Evolutionary conservation across 768 basidiomycete species (phyloP).

Genomic region (Mycena alexandri): DNA sequence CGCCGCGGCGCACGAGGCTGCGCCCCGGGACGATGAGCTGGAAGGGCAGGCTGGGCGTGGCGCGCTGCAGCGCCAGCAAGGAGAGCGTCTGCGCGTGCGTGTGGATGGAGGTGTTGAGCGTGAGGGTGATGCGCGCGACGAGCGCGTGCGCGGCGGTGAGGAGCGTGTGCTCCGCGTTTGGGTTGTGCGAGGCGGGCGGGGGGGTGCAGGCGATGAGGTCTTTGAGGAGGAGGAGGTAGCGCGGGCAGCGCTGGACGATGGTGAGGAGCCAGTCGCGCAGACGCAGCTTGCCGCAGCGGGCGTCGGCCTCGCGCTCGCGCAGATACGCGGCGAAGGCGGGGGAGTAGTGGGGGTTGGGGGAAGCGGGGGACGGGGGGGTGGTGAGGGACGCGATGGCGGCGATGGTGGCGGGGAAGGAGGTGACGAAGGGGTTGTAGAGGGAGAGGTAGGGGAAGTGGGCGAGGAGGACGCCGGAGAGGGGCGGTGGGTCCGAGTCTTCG

Average conservation of each 20-base stretch:
- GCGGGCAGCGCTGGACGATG: conserved; percentile 88
- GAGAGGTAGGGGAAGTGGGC: conserved; percentile 92
- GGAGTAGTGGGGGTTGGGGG: conserved; percentile 59
- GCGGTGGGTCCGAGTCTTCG: conserved; percentile 42
- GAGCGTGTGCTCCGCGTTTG: conserved; percentile 77
- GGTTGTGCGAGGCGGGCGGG: too few species aligned
- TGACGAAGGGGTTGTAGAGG: conserved; percentile 87
- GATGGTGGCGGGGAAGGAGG: conserved; percentile 78
- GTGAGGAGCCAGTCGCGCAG: conserved; percentile 89
- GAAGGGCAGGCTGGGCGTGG: conserved; percentile 81
- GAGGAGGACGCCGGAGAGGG: conserved; percentile 71
- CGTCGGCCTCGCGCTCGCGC: conserved; percentile 73
- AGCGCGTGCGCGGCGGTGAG: conserved; percentile 72
- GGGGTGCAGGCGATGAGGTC: conserved; percentile 81
- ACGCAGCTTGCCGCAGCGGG: conserved; percentile 78
- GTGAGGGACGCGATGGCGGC: conserved; percentile 69
- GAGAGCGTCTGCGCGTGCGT: conserved; percentile 82
- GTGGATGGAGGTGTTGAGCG: conserved; percentile 84
- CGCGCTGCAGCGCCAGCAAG: conserved; percentile 83
- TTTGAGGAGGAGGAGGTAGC: conserved; percentile 86
- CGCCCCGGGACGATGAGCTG: conserved; percentile 87
- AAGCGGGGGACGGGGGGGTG: conserved; percentile 53
- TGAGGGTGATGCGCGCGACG: conserved; percentile 78
- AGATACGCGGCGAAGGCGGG: conserved; percentile 74
- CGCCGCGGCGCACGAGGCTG: conserved; percentile 77